Percentiles rank a stretch among this genome's conserved stretches.
Conservation (phyloP, 768 basidiomycete species). For the Termitomyces titanicus region DNA sequence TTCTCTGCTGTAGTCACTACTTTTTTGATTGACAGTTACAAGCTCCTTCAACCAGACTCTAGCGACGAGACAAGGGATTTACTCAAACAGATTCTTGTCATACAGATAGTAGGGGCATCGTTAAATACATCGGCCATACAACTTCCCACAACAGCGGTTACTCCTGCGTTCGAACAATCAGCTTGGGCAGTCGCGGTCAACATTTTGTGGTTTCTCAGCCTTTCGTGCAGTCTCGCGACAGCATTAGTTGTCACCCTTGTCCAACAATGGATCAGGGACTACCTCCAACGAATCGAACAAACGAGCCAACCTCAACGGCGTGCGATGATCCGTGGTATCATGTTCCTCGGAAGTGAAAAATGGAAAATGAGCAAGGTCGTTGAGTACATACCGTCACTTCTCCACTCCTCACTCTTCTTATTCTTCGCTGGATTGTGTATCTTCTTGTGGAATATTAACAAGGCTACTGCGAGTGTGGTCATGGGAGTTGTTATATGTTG, state of each 20-base stretch:
- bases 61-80: conserved; percentile 20
- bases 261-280: conserved; percentile 4
- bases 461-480: neutral
- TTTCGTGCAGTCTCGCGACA: conserved; percentile 14
- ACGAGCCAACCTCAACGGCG: neutral
- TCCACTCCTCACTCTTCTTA: neutral
- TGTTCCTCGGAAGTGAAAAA: conserved; percentile 1
- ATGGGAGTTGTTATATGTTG: no score
- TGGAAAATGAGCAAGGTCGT: conserved; percentile 1
- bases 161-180: conserved; percentile 8
- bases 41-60: conserved; percentile 27
- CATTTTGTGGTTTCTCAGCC: conserved; percentile 16
- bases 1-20: conserved; percentile 37
- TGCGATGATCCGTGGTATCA: neutral
- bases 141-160: neutral
- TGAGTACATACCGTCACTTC: neutral
- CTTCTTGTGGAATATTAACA: neutral
- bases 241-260: conserved; percentile 23
- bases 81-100: conserved; percentile 18
- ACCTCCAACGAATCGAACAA: neutral
- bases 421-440: conserved; percentile 4
- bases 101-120: neutral
- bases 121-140: neutral
- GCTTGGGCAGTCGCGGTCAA: conserved; percentile 21
- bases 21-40: conserved; percentile 33